Base-by-base conservation (phyloP, 73 alveolate species). In the Breviolum minutum region DNA sequence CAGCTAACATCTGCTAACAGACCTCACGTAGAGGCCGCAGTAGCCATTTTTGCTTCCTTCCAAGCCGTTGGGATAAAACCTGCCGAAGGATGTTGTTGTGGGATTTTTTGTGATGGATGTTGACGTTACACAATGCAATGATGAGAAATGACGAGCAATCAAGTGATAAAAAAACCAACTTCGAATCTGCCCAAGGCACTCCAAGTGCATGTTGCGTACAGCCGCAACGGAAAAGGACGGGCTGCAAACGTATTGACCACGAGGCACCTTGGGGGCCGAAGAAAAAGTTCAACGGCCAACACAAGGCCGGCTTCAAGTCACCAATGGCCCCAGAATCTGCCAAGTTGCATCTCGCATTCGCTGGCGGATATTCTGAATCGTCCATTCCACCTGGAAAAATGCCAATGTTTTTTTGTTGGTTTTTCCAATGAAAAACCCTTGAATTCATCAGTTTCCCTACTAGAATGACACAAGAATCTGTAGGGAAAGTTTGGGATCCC, bases 1-100 rank as follows among this genome's bases (percentile, higher is more conserved):
- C 54, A 40, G 54, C 54, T 40, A 40, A 40, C 54, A 40, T 40
- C 54, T 2, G 54, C 54, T 40, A 40, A 40, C 54, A 62, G 63
- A n/a, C 98, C 98, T 92, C 69, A 92, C 89, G 27, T 92, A 92
- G 69, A 92, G 87, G 22, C 98, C 98, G 14, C 98, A 92, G 90
- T 92, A 92, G 91, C 98, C 98, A 48, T 60, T 40, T 32, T 73
- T 92, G 90, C 98, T 74, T 62, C 98, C 98, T 54, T 92, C 91
- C 79, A 92, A 66, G 81, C 98, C 98, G 68, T 92, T 92, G 32
- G 98, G 98, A 92, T 92, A 92, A 48, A 92, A 92, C 98, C 98
- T 92, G 79, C 8, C 73, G 48, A 0, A 17, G 24, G 63, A 29
- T 9, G 80, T 6, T 32, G 24, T 17, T 5, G 64, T 32, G 32